These are phyloP conservation scores for Chaetomiaceae sp. DNA, from an alignment of 2,329 filamentous ascomycete genomes.

Conservation along the genomic window DNA sequence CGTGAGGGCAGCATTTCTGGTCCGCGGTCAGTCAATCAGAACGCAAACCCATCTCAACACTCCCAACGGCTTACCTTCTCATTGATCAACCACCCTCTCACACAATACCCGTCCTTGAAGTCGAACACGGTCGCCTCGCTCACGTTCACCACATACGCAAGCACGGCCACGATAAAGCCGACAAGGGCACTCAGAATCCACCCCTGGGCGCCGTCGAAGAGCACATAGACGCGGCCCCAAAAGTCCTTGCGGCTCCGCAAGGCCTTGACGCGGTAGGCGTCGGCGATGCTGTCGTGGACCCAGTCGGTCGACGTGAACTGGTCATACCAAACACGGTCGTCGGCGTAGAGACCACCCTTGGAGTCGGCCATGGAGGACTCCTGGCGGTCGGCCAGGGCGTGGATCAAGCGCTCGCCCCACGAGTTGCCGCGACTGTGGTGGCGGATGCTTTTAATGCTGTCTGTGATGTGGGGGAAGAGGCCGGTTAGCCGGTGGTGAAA, in stretches of 20 bases:
- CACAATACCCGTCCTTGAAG: slow-evolving; percentile 84
- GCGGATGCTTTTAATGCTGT: slow-evolving; percentile 37
- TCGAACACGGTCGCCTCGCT: slow-evolving; percentile 84
- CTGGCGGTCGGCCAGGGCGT: slow-evolving; percentile 56
- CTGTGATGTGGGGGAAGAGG: too few species aligned
- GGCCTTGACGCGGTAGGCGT: slow-evolving; percentile 82
- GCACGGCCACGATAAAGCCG: slow-evolving; percentile 74
- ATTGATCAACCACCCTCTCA: slow-evolving; percentile 64
- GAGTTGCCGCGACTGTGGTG: slow-evolving; percentile 57
- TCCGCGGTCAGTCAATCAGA: background rate
- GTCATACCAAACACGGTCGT: slow-evolving; percentile 97
- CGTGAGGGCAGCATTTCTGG: slow-evolving; percentile 51
- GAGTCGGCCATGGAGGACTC: slow-evolving; percentile 56
- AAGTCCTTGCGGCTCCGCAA: slow-evolving; percentile 79
- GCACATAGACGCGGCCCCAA: slow-evolving; percentile 68
- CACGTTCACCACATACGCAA: slow-evolving; percentile 87
- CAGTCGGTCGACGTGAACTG: slow-evolving; percentile 97
- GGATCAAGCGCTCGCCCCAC: slow-evolving; percentile 57
- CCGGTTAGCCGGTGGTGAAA: slow-evolving; percentile 11
- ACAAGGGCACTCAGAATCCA: slow-evolving; percentile 93
- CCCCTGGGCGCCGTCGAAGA: slow-evolving; percentile 84
- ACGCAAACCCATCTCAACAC: background rate
- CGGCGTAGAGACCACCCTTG: slow-evolving; percentile 62
- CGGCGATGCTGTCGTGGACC: slow-evolving; percentile 96
- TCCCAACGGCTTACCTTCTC: slow-evolving; percentile 44